These are phyloP conservation scores for Aspergillus flavus DNA, from an alignment of 2,329 filamentous ascomycete genomes.

Conservation along the genomic window DNA sequence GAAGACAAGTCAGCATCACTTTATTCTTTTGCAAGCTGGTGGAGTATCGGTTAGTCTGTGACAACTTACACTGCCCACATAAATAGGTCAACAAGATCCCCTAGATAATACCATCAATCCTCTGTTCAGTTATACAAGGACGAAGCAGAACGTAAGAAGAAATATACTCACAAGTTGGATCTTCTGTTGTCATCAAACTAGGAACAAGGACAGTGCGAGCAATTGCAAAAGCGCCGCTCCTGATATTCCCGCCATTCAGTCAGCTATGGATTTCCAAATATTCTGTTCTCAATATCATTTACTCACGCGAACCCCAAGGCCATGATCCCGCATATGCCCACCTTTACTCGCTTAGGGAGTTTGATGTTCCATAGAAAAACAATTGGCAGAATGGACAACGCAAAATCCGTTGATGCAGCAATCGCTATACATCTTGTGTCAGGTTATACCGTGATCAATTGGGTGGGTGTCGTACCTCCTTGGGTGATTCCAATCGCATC, in stretches of 20 bases:
- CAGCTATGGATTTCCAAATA: background rate
- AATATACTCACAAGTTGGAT: conserved; percentile 1
- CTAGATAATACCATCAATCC: background rate
- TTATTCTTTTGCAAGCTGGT: background rate
- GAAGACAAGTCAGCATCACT: background rate
- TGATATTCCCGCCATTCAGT: background rate
- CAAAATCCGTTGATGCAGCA: conserved; percentile 4
- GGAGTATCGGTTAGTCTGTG: background rate
- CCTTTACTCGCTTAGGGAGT: conserved; percentile 7
- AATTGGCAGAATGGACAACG: conserved; percentile 5
- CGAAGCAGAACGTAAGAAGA: background rate
- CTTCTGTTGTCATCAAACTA: background rate
- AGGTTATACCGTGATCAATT: background rate
- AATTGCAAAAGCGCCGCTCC: conserved; percentile 6
- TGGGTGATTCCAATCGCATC: conserved; percentile 7
- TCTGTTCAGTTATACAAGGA: background rate
- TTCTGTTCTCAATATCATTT: too few relatives aligned
- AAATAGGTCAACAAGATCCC: conserved; percentile 8
- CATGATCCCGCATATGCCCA: conserved; percentile 8
- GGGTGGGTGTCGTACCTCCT: background rate
- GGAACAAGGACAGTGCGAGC: conserved; percentile 6
- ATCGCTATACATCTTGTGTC: background rate
- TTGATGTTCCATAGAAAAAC: conserved; percentile 7
- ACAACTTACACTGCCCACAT: conserved; percentile 9
- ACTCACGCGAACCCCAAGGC: conserved; percentile 8